A percentile compares a stretch with the other conserved stretches of the same genome.
Evolutionary conservation across 129 eudicot genomes (phyloP).

Genomic region (Flaveria trinervia): DNA sequence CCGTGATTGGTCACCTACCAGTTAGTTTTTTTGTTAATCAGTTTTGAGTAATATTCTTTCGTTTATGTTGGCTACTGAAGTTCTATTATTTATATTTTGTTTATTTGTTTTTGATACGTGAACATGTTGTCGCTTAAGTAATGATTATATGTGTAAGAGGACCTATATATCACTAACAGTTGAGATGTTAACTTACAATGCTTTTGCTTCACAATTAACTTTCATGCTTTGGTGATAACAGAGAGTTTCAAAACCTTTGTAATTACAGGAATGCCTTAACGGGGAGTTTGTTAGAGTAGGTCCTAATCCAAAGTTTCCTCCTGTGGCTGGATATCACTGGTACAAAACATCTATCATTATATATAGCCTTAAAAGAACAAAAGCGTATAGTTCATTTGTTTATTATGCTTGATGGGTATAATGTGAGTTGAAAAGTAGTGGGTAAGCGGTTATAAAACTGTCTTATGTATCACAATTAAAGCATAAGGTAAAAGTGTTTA

Average conservation of each 20-base stretch:
- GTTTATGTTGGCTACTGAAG: background rate
- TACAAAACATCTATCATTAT: conserved; percentile 21
- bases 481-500: no score
- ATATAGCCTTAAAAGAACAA: no score
- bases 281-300: conserved; percentile 99
- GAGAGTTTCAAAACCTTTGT: conserved; percentile 13
- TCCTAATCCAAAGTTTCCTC: conserved; percentile 86
- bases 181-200: background rate
- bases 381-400: conserved; percentile 17
- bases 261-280: conserved; percentile 78
- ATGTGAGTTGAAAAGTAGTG: no score
- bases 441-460: no score
- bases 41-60: background rate
- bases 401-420: conserved; percentile 94
- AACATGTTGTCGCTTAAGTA: background rate
- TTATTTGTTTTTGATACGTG: background rate
- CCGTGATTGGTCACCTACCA: background rate
- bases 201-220: background rate
- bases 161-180: no score
- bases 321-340: conserved; percentile 99
- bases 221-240: background rate
- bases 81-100: no score
- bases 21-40: background rate
- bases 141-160: no score
- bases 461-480: no score